Conservation (phyloP, 352 stramenopile genomes). For the Phytophthora pluvialis region DNA sequence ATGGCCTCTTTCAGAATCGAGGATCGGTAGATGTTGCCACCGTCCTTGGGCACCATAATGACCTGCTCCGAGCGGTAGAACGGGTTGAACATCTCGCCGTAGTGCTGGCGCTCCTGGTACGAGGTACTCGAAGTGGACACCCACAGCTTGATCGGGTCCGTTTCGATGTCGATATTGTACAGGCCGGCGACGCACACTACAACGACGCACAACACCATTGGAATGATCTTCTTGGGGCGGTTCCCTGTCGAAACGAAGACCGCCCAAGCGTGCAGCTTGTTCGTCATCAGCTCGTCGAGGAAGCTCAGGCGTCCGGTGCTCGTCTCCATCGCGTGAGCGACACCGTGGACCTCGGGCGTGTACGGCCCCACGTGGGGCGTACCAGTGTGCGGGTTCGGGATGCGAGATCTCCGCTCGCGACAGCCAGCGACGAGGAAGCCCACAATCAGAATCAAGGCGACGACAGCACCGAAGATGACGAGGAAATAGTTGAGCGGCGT, state of each 20-base stretch:
- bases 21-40: conserved; percentile 56
- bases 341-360: conserved; percentile 26
- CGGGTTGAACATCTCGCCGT: conserved; percentile 67
- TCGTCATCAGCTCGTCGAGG: conserved; percentile 55
- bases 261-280: conserved; percentile 49
- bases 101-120: conserved; percentile 66
- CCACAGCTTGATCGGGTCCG: conserved; percentile 71
- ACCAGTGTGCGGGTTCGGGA: conserved; percentile 19
- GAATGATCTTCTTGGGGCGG: conserved; percentile 51
- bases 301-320: conserved; percentile 38
- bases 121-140: conserved; percentile 61
- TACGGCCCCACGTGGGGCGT: conserved; percentile 34
- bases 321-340: conserved; percentile 31
- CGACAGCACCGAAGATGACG: conserved; percentile 48
- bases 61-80: conserved; percentile 80
- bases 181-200: conserved; percentile 46
- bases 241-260: conserved; percentile 46
- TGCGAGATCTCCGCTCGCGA: conserved; percentile 34
- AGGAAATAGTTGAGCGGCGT: conserved; percentile 58
- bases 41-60: conserved; percentile 71
- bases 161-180: conserved; percentile 58
- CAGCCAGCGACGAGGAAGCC: conserved; percentile 47
- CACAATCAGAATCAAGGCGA: conserved; percentile 47
- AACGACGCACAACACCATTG: conserved; percentile 42
- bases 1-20: conserved; percentile 62